Percentiles rank a stretch among this genome's conserved stretches.
phyloP scores from a whole-genome alignment of 345 rosid species.

The Euphorbia pulcherrima region DNA sequence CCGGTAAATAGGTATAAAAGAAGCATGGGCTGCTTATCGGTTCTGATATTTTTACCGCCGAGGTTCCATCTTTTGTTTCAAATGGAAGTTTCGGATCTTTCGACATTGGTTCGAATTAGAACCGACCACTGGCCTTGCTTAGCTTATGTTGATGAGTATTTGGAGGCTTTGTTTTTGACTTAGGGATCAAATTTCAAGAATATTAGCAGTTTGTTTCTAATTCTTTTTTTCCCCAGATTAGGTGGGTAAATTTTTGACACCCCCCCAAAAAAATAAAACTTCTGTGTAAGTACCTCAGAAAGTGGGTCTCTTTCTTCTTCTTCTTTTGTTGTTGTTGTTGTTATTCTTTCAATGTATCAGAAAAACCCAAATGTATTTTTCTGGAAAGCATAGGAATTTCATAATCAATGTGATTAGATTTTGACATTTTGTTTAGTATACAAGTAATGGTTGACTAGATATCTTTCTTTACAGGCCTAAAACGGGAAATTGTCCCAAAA shows the following conservation, averaged over 20 bases:
- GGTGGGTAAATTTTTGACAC: constrained; percentile 24
- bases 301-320: neutral
- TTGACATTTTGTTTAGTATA: neutral
- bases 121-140: constrained; percentile 99
- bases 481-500: too few relatives aligned
- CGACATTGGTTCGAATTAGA: constrained; percentile 84
- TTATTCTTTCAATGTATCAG: constrained; percentile 12
- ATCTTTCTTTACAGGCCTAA: neutral
- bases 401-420: constrained; percentile 4
- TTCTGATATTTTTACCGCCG: constrained; percentile 85
- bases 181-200: constrained; percentile 24
- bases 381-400: neutral
- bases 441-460: constrained; percentile 1
- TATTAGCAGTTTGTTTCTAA: constrained; percentile 15
- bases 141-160: constrained; percentile 88
- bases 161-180: constrained; percentile 70
- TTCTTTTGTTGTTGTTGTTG: neutral
- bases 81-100: constrained; percentile 78
- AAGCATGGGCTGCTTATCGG: constrained; percentile 60
- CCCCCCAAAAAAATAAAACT: constrained; percentile 9
- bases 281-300: constrained; percentile 18
- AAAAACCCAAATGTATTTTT: constrained; percentile 5
- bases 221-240: constrained; percentile 19
- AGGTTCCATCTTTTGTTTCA: constrained; percentile 86
- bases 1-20: constrained; percentile 40